These are phyloP conservation scores for Linum trigynum DNA, from an alignment of 345 rosid genomes.

Conservation along the genomic window DNA sequence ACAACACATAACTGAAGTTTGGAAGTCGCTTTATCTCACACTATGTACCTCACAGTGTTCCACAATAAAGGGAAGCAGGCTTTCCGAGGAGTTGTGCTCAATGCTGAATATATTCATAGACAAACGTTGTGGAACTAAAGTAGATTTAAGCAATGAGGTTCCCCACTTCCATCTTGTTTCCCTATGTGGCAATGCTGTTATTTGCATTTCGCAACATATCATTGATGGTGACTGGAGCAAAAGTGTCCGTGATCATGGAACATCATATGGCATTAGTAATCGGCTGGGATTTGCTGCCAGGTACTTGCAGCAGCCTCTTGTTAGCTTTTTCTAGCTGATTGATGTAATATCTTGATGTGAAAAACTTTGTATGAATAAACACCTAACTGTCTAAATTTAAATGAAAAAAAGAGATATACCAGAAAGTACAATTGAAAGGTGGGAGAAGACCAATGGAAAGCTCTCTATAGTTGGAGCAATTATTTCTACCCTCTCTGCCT, in stretches of 20 bases:
- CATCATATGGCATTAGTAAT: slow-evolving; percentile 6
- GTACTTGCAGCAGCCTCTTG: slow-evolving; percentile 19
- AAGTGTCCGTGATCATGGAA: slow-evolving; percentile 4
- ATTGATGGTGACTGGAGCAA: slow-evolving; percentile 12
- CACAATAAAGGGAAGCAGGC: slow-evolving; percentile 11
- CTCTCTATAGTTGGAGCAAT: no score
- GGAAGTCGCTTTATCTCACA: slow-evolving; percentile 38
- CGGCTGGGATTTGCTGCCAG: slow-evolving; percentile 30
- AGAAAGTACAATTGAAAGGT: no score
- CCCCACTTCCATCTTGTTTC: slow-evolving; percentile 15
- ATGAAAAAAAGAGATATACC: neutral
- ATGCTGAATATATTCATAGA: slow-evolving; percentile 22
- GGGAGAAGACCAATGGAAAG: no score
- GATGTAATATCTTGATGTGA: no score
- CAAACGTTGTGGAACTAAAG: slow-evolving; percentile 14
- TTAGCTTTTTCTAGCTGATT: neutral
- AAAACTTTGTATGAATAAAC: no score
- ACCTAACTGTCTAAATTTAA: no score
- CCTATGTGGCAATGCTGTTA: slow-evolving; percentile 27
- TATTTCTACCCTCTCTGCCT: no score
- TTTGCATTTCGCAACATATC: slow-evolving; percentile 25
- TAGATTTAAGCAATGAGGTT: slow-evolving; percentile 19
- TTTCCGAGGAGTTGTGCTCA: slow-evolving; percentile 24
- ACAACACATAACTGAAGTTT: slow-evolving; percentile 25
- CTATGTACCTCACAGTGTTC: slow-evolving; percentile 21